Conservation (phyloP, 192 early-diverging fungal genomes). For the Chytriomyces confervae region DNA sequence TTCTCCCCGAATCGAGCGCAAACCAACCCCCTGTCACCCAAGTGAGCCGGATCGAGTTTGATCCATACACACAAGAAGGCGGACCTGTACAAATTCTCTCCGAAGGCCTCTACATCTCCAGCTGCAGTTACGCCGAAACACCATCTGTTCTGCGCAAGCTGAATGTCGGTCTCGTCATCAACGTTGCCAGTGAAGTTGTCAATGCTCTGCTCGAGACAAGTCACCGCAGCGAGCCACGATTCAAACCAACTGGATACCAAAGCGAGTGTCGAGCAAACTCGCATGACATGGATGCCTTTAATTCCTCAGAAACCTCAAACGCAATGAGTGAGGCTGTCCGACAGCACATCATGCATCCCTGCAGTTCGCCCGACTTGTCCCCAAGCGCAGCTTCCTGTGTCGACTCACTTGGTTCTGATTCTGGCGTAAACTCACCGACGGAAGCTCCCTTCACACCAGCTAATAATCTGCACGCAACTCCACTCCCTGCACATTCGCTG, state of each 20-base stretch:
- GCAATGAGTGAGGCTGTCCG: not conserved
- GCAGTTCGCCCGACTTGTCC: not conserved
- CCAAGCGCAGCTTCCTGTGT: not conserved
- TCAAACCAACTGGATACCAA: not conserved
- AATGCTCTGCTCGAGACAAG: slow-evolving; percentile 39
- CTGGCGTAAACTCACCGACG: not conserved
- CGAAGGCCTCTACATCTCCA: slow-evolving; percentile 70
- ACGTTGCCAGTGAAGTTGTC: slow-evolving; percentile 79
- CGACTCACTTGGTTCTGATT: no score
- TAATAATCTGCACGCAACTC: not conserved
- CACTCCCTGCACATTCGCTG: not conserved
- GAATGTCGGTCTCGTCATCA: slow-evolving; percentile 67
- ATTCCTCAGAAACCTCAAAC: not conserved
- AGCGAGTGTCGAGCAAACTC: not conserved
- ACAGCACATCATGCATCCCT: not conserved
- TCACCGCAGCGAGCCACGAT: not conserved
- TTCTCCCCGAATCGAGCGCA: no score
- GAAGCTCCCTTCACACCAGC: not conserved
- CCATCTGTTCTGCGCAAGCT: slow-evolving; percentile 50
- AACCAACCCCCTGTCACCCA: no score
- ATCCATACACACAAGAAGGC: slow-evolving; percentile 26
- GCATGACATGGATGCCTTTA: not conserved
- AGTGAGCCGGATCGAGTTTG: not conserved
- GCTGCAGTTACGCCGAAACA: slow-evolving; percentile 63
- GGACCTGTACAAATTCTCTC: slow-evolving; percentile 69